A percentile compares a stretch with the other conserved stretches of the same genome.
Evolutionary conservation across 2,329 filamentous ascomycete genomes (phyloP).

Genomic region (Periconia macrospinosa): DNA sequence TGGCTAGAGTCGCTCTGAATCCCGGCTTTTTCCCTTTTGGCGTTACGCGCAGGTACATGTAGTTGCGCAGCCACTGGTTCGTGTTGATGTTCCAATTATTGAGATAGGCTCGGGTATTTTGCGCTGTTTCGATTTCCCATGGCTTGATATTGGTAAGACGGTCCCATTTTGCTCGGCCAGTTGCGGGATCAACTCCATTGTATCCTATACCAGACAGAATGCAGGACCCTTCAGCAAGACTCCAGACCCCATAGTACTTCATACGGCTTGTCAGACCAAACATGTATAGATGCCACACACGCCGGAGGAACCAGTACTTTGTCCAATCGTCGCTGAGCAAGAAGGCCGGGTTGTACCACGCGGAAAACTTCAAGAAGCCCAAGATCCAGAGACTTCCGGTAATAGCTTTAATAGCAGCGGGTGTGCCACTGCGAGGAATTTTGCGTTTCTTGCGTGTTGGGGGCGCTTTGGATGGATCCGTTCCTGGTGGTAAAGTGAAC

Average conservation of each 20-base stretch:
- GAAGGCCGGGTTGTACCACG: slow-evolving; percentile 65
- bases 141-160: slow-evolving; percentile 88
- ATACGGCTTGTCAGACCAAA: slow-evolving; percentile 78
- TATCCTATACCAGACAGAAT: slow-evolving; percentile 93
- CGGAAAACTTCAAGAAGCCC: slow-evolving; percentile 72
- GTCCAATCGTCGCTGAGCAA: slow-evolving; percentile 69
- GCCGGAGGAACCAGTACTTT: slow-evolving; percentile 67
- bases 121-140: slow-evolving; percentile 81
- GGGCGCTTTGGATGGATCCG: slow-evolving; percentile 83
- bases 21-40: slow-evolving; percentile 95
- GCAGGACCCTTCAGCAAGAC: slow-evolving; percentile 87
- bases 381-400: slow-evolving; percentile 78
- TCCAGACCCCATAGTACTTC: slow-evolving; percentile 98
- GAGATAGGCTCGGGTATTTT: slow-evolving; percentile 90
- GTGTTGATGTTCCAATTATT: slow-evolving; percentile 99
- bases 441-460: slow-evolving; percentile 86
- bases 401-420: slow-evolving; percentile 75
- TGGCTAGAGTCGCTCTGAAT: slow-evolving; percentile 90
- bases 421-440: slow-evolving; percentile 87
- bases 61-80: slow-evolving; percentile 94
- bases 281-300: slow-evolving; percentile 81
- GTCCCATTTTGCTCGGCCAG: slow-evolving; percentile 86
- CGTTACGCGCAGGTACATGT: slow-evolving; percentile 92
- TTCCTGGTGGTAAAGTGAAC: slow-evolving; percentile 80
- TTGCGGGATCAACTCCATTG: slow-evolving; percentile 84